Evolutionary conservation across 768 basidiomycete genomes (phyloP), one percentile per base, ranked within the genome.

Genomic region (Lactarius sanguifluus): DNA sequence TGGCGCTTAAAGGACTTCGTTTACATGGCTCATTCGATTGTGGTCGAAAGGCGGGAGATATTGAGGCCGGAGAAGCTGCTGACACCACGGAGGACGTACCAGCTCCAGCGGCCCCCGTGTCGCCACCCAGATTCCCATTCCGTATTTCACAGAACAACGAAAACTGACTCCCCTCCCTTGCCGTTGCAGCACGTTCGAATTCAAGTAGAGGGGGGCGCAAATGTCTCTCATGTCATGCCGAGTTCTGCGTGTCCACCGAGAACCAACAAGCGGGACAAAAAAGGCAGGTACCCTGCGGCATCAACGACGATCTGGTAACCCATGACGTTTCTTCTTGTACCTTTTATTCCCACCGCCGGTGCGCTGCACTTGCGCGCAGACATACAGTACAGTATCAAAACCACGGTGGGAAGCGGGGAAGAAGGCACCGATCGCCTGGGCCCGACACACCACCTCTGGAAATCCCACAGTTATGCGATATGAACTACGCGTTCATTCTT

Each of bases 381-480:
- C 2, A 57, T 32, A 32, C 32, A 4, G 28, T 32, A 30, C 30
- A 4, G 28, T 18, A 2, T 38, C 36, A 38, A 41, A 52, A 36
- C 34, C 58, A 25, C 41, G 43, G 45, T 56, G 28, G 59, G 59
- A 36, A 45, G 28, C 16, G 13, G 5, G 20, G 54, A 34, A 18
- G 5, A 20, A 13, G 41, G 9, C 4, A 20, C 36, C 54, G 20
- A 54, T 64, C 43, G 36, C 52, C 40, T 59, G 50, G 61, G 43
- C 61, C 16, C 28, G 13, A 34, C 2, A 12, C 20, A 59, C 28
- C 62, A 34, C 20, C 52, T 67, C 62, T 38, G 25, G 60, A 57
- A 56, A 10, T 62, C 32, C 47, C 57, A 58, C 65, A 13, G 38
- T 47, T 66, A 66, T 66, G 56, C 61, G 57, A 59, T 58, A 66